These are phyloP conservation scores for Penicillium palitans DNA, from an alignment of 2,329 filamentous ascomycete genomes.

Conservation along the genomic window DNA sequence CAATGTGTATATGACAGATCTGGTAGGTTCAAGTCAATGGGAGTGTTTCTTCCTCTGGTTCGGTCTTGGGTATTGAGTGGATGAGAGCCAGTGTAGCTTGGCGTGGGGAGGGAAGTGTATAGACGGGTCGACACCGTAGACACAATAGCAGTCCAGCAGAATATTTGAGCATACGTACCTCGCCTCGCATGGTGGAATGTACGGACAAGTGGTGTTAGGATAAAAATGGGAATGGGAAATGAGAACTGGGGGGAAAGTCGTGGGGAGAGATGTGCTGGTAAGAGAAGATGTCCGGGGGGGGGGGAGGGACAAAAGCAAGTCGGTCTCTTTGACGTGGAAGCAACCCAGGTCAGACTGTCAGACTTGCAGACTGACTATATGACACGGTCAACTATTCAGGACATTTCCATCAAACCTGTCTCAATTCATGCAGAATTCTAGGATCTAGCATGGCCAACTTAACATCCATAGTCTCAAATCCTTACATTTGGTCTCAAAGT, in stretches of 20 bases:
- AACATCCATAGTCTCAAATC: background rate
- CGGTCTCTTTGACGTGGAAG: background rate
- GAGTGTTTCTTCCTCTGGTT: background rate
- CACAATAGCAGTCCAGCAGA: background rate
- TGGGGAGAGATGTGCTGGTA: background rate
- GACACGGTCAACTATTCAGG: background rate
- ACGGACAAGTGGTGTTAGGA: background rate
- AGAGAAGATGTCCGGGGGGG: background rate
- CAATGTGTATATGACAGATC: slow-evolving; percentile 68
- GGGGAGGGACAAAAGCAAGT: background rate
- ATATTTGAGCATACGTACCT: background rate
- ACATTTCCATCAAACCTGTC: background rate
- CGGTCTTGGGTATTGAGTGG: background rate
- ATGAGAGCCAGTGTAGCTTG: background rate
- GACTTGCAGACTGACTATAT: background rate
- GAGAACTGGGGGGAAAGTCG: background rate
- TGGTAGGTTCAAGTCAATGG: slow-evolving; percentile 32
- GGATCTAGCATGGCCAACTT: too few relatives aligned
- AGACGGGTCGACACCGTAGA: background rate
- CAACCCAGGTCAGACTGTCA: background rate
- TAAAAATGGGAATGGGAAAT: background rate
- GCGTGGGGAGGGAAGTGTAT: background rate
- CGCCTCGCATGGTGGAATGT: background rate
- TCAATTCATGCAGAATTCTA: background rate
- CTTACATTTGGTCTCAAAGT: background rate